Percentiles rank a stretch among this genome's conserved stretches.
Evolutionary conservation across 768 basidiomycete genomes (phyloP).

Genomic region (Coprinopsis sp.): DNA sequence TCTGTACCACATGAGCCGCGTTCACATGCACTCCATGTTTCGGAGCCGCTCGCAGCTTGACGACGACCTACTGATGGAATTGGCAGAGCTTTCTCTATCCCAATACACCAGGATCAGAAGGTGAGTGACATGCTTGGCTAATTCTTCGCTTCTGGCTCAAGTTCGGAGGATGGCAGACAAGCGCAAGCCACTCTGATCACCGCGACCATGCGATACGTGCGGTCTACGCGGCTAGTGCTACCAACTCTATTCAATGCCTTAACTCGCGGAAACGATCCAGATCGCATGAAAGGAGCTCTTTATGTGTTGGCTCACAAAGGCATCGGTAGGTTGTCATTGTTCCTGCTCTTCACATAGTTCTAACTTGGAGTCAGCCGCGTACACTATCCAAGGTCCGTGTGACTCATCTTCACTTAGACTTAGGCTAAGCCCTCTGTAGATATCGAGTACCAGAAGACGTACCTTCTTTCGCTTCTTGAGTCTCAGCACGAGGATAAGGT

Average conservation of each 20-base stretch:
- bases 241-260: slow-evolving; percentile 60
- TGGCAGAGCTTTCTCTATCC: slow-evolving; percentile 73
- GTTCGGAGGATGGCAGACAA: slow-evolving; percentile 39
- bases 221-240: slow-evolving; percentile 63
- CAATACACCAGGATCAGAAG: slow-evolving; percentile 74
- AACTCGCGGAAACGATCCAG: slow-evolving; percentile 75
- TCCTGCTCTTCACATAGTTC: slow-evolving; percentile 1
- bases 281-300: slow-evolving; percentile 92
- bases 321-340: slow-evolving; percentile 40
- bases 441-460: slow-evolving; percentile 48
- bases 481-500: slow-evolving; percentile 89
- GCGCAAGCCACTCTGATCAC: slow-evolving; percentile 63
- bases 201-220: slow-evolving; percentile 61
- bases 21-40: slow-evolving; percentile 75
- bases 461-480: slow-evolving; percentile 59
- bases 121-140: slow-evolving; percentile 35
- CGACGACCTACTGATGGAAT: slow-evolving; percentile 59
- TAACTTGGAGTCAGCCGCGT: slow-evolving; percentile 41
- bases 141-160: not conserved
- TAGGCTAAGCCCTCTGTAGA: slow-evolving; percentile 35
- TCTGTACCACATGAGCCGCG: slow-evolving; percentile 68
- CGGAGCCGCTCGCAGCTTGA: slow-evolving; percentile 72
- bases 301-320: slow-evolving; percentile 76
- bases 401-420: too few species aligned
- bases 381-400: slow-evolving; percentile 60